Percentiles rank a stretch among this genome's conserved stretches.
These are phyloP conservation scores for Lactifluus subvellereus DNA, from an alignment of 768 basidiomycete genomes.

Conservation along the genomic window DNA sequence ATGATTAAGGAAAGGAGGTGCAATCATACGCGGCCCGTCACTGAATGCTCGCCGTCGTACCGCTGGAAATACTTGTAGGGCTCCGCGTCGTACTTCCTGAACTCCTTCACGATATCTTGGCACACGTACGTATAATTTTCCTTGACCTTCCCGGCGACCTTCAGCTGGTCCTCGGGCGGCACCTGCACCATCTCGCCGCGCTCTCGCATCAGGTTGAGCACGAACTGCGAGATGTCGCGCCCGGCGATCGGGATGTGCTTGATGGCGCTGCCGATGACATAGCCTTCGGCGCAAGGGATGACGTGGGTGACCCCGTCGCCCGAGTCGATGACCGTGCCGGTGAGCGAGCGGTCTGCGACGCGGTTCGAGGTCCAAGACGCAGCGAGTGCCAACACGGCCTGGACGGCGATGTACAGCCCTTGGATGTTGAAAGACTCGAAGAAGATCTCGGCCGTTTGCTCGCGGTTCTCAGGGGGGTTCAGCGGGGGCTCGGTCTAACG, in stretches of 20 bases:
- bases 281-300: conserved; percentile 93
- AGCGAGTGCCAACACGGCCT: conserved; percentile 96
- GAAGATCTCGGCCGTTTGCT: conserved; percentile 99
- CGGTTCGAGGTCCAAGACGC: conserved; percentile 94
- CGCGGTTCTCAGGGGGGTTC: conserved; percentile 96
- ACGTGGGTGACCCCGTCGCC: conserved; percentile 99
- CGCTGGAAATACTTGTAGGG: conserved; percentile 93
- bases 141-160: conserved; percentile 89
- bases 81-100: conserved; percentile 95
- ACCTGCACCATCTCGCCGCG: conserved; percentile 87
- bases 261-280: conserved; percentile 98
- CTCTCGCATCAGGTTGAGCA: conserved; percentile 92
- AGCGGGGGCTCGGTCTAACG: conserved; percentile 97
- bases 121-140: conserved; percentile 98
- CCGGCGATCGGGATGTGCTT: conserved; percentile 99
- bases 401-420: conserved; percentile 96
- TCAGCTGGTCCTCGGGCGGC: conserved; percentile 91
- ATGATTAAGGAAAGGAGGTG: not conserved
- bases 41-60: conserved; percentile 89
- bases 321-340: conserved; percentile 97
- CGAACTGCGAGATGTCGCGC: conserved; percentile 94
- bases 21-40: conserved; percentile 74
- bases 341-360: conserved; percentile 84
- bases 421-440: conserved; percentile 99
- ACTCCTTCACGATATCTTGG: conserved; percentile 98